Base-by-base conservation (phyloP, 768 basidiomycete genomes). In the Phylloporus arenicola region DNA sequence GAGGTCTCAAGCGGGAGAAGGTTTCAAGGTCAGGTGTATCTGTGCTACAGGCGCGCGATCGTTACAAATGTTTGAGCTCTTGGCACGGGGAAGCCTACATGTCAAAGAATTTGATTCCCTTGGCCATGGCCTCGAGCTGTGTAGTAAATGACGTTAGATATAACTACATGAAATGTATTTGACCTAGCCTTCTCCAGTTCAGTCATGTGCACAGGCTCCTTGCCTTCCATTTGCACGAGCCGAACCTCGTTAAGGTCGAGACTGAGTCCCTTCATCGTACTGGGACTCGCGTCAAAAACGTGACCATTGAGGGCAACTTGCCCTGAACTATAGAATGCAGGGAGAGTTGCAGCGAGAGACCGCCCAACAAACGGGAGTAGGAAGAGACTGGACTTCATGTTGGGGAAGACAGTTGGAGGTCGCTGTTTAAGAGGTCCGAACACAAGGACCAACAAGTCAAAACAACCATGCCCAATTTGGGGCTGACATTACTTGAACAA, bases 81-180 rank as follows among this genome's bases (percentile, higher is more conserved):
- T 30, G 7, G 39, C 56, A 58, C 38, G 34, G 44, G 10, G 30
- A 35, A 37, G 55, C 74, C 71, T 68, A 89, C 87, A 95, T 77
- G 67, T 94, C 92, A 71, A 94, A 88, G 76, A 93, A 94, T 47
- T 79, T 84, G 70, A 83, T 60, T 54, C 90, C 90, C 57, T 78
- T 75, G 44, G 83, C 82, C 69, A 88, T 94, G 53, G 82, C 78
- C 60, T 81, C 72, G 53, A 94, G 86, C 90, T 92, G 49, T 8
- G 16, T 17, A 14, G 14, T 22, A 4, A 39, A 38, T 2, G 2
- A 25, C 4, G 38, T 33, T 7, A 17, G 16, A 17, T 3, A 20
- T 30, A n/a, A 7, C 14, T 6, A 9, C 14, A 14, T 5, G 12
- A 22, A 27, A 16, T 19, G 13, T 8, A 2, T 17, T 25, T 11